Conservation (phyloP, 108 stramenopile species). For the Fistulifera pelliculosa region DNA sequence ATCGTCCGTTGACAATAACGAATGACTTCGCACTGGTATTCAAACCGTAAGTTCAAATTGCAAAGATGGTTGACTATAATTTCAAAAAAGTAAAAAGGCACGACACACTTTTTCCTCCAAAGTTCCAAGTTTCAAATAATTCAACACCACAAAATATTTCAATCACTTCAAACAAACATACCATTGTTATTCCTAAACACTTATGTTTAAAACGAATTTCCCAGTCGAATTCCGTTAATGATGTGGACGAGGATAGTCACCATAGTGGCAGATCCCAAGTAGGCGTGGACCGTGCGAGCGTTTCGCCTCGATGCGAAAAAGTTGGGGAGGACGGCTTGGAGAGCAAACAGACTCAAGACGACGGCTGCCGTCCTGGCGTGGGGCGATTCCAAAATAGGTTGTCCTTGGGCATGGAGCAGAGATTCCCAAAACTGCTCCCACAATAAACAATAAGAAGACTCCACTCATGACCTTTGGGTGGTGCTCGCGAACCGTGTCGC, state of each 20-base stretch:
- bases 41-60: no score
- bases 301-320: constrained; percentile 14
- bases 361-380: constrained; percentile 32
- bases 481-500: constrained; percentile 36
- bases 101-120: no score
- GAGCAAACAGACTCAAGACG: constrained; percentile 12
- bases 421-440: constrained; percentile 41
- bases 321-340: constrained; percentile 33
- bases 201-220: constrained; percentile 20
- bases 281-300: constrained; percentile 32
- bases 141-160: no score
- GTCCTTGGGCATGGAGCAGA: constrained; percentile 28
- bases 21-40: no score
- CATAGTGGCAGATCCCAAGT: constrained; percentile 38
- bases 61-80: no score
- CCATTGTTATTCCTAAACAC: no score
- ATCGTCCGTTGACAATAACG: no score
- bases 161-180: no score
- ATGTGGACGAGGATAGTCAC: constrained; percentile 28
- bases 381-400: constrained; percentile 26
- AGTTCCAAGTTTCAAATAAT: no score
- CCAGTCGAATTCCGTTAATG: constrained; percentile 28
- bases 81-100: no score
- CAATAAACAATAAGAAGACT: constrained; percentile 38
- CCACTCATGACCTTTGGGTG: constrained; percentile 36